Evolutionary conservation across 129 eudicot genomes (phyloP), one percentile per base, ranked within the genome.

Genomic region (Apium graveolens): DNA sequence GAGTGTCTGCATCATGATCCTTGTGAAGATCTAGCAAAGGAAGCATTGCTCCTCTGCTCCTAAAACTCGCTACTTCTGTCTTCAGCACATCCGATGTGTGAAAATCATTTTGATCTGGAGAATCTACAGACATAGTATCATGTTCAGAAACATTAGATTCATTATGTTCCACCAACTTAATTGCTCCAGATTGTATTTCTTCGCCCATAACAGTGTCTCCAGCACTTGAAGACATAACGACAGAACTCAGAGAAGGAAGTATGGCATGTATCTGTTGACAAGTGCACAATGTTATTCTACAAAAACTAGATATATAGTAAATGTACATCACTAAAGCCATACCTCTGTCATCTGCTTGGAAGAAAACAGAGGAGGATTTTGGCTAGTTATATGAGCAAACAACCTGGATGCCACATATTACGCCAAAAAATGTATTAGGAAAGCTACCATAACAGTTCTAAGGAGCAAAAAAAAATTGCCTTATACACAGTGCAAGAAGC

Each of bases 1-100:
- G 99, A 84, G 91, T 92, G 73, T 96, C 99, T n/a, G 80, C 88
- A 84, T 92, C 97, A 84, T 96, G 97, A 86, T 87, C 97, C 85
- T 96, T 96, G 49, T 92, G 97, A 77, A 90, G 97, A 83, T 96
- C 99, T 55, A 96, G 88, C 80, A 92, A 85, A 32, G 96, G 99
- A 63, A 88, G 88, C 66, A 88, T 60, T 78, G 84, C 45, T 8
- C 84, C 81, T 82, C 90, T 92, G 70, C 63, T 82, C 86, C 80
- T 90, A 43, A 76, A 76, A 80, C 68, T 83, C 32, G 89, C 80
- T 80, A 82, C 65, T 53, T 86, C 85, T 63, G 44, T 39, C 78
- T 79, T 90, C 77, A 80, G 31, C 9, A 83, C 21, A 68, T 91
- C 93, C 31, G 21, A 83, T n/a, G 29, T 34, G 39, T 24, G 77